Evolutionary conservation across 257 asterid genomes (phyloP).

Genomic region (Solanum dulcamara): DNA sequence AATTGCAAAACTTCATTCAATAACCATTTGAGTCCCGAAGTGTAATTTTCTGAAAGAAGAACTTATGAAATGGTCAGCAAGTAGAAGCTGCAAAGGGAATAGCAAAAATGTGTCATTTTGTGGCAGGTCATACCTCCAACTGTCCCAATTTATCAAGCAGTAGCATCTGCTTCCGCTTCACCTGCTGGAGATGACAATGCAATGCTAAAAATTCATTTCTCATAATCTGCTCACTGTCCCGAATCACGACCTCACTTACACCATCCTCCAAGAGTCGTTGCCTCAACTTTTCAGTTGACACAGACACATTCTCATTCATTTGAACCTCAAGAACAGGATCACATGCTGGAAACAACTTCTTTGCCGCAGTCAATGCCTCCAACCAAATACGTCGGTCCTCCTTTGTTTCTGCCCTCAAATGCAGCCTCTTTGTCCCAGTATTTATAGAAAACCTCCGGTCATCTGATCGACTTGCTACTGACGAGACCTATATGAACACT

Average conservation of each 20-base stretch:
- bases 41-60: neutral
- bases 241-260: slow-evolving; percentile 11
- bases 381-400: slow-evolving; percentile 11
- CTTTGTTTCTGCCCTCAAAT: slow-evolving; percentile 15
- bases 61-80: neutral
- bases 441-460: slow-evolving; percentile 16
- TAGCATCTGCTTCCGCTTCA: slow-evolving; percentile 9
- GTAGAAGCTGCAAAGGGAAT: neutral
- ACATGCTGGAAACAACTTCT: slow-evolving; percentile 7
- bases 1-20: neutral
- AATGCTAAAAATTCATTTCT: slow-evolving; percentile 6
- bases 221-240: slow-evolving; percentile 18
- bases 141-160: slow-evolving; percentile 14
- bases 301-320: neutral
- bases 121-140: slow-evolving; percentile 12
- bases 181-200: slow-evolving; percentile 6
- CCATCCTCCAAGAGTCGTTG: slow-evolving; percentile 16
- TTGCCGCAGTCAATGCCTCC: slow-evolving; percentile 10
- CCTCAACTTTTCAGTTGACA: slow-evolving; percentile 17
- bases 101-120: neutral
- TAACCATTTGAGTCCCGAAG: neutral
- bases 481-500: slow-evolving; percentile 8
- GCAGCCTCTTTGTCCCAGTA: slow-evolving; percentile 14
- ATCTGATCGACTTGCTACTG: slow-evolving; percentile 15
- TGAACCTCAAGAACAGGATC: slow-evolving; percentile 5